A percentile compares a stretch with the other conserved stretches of the same genome.
phyloP scores from a whole-genome alignment of 441 rosid species.

The Erysimum pusillum region DNA sequence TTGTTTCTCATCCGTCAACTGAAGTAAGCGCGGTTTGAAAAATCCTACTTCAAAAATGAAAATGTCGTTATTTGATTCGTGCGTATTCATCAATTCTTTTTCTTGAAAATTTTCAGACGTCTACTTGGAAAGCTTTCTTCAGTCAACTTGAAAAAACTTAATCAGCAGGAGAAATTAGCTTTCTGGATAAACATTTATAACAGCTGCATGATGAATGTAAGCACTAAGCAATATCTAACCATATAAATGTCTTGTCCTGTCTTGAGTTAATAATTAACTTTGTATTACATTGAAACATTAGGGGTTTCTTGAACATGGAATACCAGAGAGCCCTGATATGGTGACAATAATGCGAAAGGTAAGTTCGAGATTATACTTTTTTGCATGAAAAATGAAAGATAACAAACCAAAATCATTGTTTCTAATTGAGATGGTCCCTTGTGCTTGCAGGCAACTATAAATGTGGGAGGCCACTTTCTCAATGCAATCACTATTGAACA shows the following conservation, averaged over 20 bases:
- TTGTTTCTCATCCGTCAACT: constrained; percentile 68
- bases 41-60: background rate
- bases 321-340: constrained; percentile 75
- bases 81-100: background rate
- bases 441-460: constrained; percentile 67
- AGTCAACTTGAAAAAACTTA: constrained; percentile 64
- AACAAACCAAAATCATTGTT: background rate
- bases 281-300: constrained; percentile 43
- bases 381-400: constrained; percentile 4
- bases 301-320: constrained; percentile 83
- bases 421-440: constrained; percentile 18
- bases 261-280: constrained; percentile 20
- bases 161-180: constrained; percentile 88
- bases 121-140: constrained; percentile 65
- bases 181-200: constrained; percentile 93
- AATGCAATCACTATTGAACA: constrained; percentile 84
- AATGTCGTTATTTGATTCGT: background rate
- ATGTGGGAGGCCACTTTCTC: constrained; percentile 77
- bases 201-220: constrained; percentile 85
- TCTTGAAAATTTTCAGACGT: constrained; percentile 50
- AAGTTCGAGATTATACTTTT: background rate
- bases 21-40: constrained; percentile 53
- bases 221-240: background rate
- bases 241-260: background rate
- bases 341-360: constrained; percentile 79